Conservation (phyloP, 768 basidiomycete genomes). For the Phlegmacium glaucopus region DNA sequence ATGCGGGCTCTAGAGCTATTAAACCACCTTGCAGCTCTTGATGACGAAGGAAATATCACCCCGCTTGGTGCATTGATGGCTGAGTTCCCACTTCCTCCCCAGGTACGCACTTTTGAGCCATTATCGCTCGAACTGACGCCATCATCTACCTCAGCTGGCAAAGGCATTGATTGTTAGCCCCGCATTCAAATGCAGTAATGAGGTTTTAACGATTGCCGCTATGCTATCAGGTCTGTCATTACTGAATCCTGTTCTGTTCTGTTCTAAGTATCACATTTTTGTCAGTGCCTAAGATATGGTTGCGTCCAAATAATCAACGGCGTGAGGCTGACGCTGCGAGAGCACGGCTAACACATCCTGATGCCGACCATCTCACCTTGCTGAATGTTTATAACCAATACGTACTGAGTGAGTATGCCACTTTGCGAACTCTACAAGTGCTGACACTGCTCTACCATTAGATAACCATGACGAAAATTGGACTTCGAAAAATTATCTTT, state of each 20-base stretch:
- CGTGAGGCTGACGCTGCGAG: conserved; percentile 94
- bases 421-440: neutral
- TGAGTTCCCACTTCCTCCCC: conserved; percentile 98
- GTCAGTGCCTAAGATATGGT: conserved; percentile 87
- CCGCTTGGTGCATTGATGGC: conserved; percentile 89
- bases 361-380: conserved; percentile 92
- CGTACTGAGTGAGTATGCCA: conserved; percentile 57
- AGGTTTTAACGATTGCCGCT: conserved; percentile 90
- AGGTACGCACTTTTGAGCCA: conserved; percentile 40
- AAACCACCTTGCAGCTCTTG: conserved; percentile 88
- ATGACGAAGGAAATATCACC: conserved; percentile 92
- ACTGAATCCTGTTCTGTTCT: neutral
- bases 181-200: conserved; percentile 94
- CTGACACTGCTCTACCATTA: conserved; percentile 21
- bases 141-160: conserved; percentile 51
- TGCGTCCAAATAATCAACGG: conserved; percentile 82
- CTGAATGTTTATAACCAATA: conserved; percentile 97
- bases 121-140: conserved; percentile 1
- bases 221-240: conserved; percentile 82
- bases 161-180: conserved; percentile 94
- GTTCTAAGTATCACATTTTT: neutral
- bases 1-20: conserved; percentile 96
- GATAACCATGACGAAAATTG: conserved; percentile 80
- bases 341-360: conserved; percentile 82
- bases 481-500: conserved; percentile 90